phyloP scores from a whole-genome alignment of 805 yeast genomes.

The Ogataea sp. region DNA sequence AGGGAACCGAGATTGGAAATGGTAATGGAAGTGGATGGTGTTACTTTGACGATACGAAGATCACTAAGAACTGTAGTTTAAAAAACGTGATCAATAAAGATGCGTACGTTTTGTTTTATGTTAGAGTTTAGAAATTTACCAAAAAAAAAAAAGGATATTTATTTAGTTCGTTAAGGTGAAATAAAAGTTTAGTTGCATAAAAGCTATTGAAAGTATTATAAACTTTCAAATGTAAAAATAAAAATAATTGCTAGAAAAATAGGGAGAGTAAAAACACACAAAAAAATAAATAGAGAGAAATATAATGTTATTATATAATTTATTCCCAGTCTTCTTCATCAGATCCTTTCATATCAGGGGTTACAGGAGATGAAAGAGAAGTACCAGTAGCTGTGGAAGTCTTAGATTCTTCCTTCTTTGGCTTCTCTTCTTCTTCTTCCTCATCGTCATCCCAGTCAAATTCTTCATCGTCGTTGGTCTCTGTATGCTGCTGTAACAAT shows the following conservation, averaged over 20 bases:
- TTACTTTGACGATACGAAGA: constrained; percentile 71
- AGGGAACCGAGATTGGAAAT: constrained; percentile 43
- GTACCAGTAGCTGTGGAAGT: background rate
- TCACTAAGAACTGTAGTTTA: constrained; percentile 41
- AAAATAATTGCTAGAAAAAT: too few species aligned
- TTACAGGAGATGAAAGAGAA: background rate
- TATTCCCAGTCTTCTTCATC: constrained; percentile 54
- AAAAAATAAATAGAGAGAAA: background rate
- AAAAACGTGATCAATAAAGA: constrained; percentile 56
- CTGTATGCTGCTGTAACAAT: constrained; percentile 37
- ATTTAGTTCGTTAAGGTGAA: background rate
- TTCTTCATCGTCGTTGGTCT: constrained; percentile 37
- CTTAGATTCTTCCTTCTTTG: constrained; percentile 2
- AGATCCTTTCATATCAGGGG: constrained; percentile 1
- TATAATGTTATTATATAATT: background rate
- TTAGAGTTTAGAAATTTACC: constrained; percentile 27
- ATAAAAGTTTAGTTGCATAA: background rate
- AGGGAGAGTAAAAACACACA: too few species aligned
- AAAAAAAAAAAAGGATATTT: background rate
- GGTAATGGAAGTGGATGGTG: constrained; percentile 61
- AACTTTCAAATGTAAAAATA: background rate
- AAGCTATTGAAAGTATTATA: too few species aligned
- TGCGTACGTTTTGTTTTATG: constrained; percentile 80
- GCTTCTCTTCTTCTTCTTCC: constrained; percentile 29
- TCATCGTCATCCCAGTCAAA: constrained; percentile 46